These are phyloP conservation scores for Pterocarpus macrocarpus DNA, from an alignment of 306 rosid species.

Conservation along the genomic window DNA sequence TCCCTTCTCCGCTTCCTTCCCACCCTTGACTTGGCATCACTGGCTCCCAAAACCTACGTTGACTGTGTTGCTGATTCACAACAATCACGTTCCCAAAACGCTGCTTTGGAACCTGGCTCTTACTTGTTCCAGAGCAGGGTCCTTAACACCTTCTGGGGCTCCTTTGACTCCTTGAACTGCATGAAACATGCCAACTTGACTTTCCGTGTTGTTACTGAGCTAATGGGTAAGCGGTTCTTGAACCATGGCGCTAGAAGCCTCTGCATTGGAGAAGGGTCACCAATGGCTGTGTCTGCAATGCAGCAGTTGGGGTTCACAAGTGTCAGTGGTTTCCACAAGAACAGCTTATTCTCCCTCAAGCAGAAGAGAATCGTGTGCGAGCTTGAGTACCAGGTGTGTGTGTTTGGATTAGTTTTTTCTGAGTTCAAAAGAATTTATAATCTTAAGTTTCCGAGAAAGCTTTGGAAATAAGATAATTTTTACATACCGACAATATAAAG, in stretches of 20 bases:
- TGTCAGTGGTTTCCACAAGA: constrained; percentile 50
- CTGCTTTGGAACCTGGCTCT: constrained; percentile 47
- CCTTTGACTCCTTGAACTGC: constrained; percentile 60
- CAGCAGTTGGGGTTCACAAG: constrained; percentile 68
- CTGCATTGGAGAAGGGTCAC: constrained; percentile 76
- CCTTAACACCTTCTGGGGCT: constrained; percentile 66
- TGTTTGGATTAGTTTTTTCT: too few relatives aligned
- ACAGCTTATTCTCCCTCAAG: constrained; percentile 58
- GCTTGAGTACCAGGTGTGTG: constrained; percentile 47
- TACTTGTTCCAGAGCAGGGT: constrained; percentile 65
- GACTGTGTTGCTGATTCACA: constrained; percentile 52
- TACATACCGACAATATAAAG: too few relatives aligned
- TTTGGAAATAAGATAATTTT: too few relatives aligned
- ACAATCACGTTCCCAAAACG: constrained; percentile 8
- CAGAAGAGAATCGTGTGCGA: constrained; percentile 53
- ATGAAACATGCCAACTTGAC: constrained; percentile 58
- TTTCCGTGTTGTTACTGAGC: constrained; percentile 55
- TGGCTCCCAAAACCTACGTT: constrained; percentile 52
- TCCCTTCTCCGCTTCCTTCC: constrained; percentile 66
- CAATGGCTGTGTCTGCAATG: constrained; percentile 56
- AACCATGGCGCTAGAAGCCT: constrained; percentile 57
- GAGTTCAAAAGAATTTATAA: too few relatives aligned
- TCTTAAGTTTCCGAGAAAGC: too few relatives aligned
- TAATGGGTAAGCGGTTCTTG: constrained; percentile 58
- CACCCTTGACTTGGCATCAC: constrained; percentile 54